Conservation (phyloP, 495 filamentous ascomycete genomes). For the Xylaria intraflava region DNA sequence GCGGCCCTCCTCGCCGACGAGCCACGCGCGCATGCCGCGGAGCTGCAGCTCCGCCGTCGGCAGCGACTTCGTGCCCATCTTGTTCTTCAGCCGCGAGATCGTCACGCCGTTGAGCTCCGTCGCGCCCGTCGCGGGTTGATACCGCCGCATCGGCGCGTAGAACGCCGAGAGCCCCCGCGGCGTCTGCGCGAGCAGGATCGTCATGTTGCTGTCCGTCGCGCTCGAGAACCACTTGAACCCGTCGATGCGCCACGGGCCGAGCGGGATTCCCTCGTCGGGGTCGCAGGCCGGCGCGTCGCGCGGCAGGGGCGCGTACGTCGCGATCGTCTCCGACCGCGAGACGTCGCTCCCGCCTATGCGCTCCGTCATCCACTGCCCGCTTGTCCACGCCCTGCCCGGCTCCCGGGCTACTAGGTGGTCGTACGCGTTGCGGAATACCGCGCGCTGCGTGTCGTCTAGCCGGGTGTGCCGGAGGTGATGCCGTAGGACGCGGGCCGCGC, state of each 20-base stretch:
- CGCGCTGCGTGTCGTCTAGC: slow-evolving; percentile 14
- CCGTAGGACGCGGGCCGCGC: slow-evolving; percentile 51
- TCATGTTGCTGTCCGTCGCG: slow-evolving; percentile 60
- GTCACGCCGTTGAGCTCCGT: slow-evolving; percentile 53
- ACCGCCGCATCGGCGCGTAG: slow-evolving; percentile 49
- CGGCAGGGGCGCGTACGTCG: slow-evolving; percentile 13
- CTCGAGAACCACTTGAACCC: slow-evolving; percentile 71
- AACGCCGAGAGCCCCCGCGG: slow-evolving; percentile 53
- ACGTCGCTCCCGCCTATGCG: slow-evolving; percentile 70
- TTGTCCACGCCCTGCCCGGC: slow-evolving; percentile 58
- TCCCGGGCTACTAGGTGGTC: slow-evolving; percentile 50
- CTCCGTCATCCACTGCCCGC: slow-evolving; percentile 84
- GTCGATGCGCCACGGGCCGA: slow-evolving; percentile 42
- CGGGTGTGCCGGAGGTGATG: slow-evolving; percentile 32
- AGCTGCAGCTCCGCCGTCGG: slow-evolving; percentile 62
- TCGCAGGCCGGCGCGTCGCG: background rate
- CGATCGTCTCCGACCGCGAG: slow-evolving; percentile 61
- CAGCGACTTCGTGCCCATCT: slow-evolving; percentile 57
- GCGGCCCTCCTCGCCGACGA: slow-evolving; percentile 52
- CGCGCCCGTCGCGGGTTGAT: slow-evolving; percentile 1
- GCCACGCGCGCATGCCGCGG: slow-evolving; percentile 51
- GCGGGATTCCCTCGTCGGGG: slow-evolving; percentile 4
- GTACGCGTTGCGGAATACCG: slow-evolving; percentile 44
- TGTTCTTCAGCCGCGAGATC: slow-evolving; percentile 59
- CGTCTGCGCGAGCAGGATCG: slow-evolving; percentile 53